Evolutionary conservation across 2,329 filamentous ascomycete genomes (phyloP).

Genomic region (Ophioceras dolichostomum): DNA sequence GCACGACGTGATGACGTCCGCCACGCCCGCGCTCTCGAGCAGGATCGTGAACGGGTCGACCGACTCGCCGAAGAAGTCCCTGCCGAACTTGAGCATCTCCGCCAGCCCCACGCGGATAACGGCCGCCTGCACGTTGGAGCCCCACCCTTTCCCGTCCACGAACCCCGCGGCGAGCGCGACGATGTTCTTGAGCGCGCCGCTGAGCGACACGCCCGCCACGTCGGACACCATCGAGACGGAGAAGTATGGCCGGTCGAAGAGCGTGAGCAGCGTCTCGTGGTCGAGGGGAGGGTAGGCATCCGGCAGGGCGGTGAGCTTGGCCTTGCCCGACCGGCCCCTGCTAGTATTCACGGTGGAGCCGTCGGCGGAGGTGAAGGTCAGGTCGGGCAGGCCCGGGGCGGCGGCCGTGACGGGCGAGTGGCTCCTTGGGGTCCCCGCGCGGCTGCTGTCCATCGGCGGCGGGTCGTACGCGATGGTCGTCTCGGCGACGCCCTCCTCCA

Average conservation of each 20-base stretch:
- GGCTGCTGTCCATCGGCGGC: slow-evolving; percentile 68
- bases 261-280: slow-evolving; percentile 66
- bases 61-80: slow-evolving; percentile 79
- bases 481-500: slow-evolving; percentile 83
- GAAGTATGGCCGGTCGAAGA: slow-evolving; percentile 97
- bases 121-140: slow-evolving; percentile 97
- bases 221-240: slow-evolving; percentile 89
- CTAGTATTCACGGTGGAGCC: slow-evolving; percentile 51
- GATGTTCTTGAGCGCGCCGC: slow-evolving; percentile 93
- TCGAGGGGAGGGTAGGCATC: slow-evolving; percentile 76
- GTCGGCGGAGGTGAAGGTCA: slow-evolving; percentile 29
- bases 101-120: slow-evolving; percentile 93
- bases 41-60: slow-evolving; percentile 81
- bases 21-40: slow-evolving; percentile 91
- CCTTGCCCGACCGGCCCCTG: slow-evolving; percentile 52
- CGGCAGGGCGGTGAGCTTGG: slow-evolving; percentile 64
- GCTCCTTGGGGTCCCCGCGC: slow-evolving; percentile 48
- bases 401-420: slow-evolving; percentile 36
- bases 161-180: slow-evolving; percentile 91
- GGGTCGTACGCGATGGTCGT: slow-evolving; percentile 96
- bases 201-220: slow-evolving; percentile 91
- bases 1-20: slow-evolving; percentile 90
- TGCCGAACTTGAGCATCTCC: slow-evolving; percentile 94
- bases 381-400: slow-evolving; percentile 37
- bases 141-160: slow-evolving; percentile 91